These are phyloP conservation scores for Rhynchospora breviuscula DNA, from an alignment of 176 grass and related monocot genomes.

Conservation along the genomic window DNA sequence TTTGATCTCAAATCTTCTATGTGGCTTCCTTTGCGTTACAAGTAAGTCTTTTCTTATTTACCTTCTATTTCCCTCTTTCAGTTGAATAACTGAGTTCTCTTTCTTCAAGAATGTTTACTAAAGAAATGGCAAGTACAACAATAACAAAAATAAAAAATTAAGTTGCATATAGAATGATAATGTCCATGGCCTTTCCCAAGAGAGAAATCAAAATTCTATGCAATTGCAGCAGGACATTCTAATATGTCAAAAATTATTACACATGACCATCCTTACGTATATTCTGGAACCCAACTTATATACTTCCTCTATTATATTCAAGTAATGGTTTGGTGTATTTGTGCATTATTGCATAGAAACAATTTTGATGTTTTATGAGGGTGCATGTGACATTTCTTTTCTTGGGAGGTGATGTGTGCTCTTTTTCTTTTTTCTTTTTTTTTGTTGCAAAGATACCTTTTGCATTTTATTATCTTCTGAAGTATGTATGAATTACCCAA, in stretches of 20 bases:
- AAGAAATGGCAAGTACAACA: constrained; percentile 8
- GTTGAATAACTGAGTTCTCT: background rate
- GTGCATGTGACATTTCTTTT: background rate
- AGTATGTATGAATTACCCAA: background rate
- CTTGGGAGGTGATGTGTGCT: background rate
- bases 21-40: constrained; percentile 98
- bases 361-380: background rate
- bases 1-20: constrained; percentile 90
- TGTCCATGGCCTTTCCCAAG: background rate
- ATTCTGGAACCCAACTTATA: background rate
- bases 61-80: background rate
- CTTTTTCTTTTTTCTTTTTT: background rate
- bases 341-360: background rate
- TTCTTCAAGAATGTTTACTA: constrained; percentile 6
- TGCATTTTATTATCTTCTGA: background rate
- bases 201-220: background rate
- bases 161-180: background rate
- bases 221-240: background rate
- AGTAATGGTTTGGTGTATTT: background rate
- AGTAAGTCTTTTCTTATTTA: constrained; percentile 46
- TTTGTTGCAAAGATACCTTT: background rate
- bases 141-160: constrained; percentile 13
- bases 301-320: background rate
- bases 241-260: background rate
- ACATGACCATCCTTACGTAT: background rate